Conservation (phyloP, 441 rosid genomes). For the Geranium incanum region DNA sequence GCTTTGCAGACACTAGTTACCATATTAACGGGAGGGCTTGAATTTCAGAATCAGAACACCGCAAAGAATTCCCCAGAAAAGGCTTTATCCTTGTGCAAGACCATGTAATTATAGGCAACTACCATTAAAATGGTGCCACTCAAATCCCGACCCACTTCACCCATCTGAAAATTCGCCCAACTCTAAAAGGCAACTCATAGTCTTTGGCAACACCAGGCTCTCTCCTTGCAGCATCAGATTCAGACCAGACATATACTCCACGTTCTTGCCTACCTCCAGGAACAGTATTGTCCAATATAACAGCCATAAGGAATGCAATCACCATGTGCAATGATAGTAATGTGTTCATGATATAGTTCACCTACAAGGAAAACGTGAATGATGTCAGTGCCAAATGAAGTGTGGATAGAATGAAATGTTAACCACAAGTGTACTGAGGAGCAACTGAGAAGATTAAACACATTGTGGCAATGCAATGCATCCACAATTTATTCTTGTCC, state of each 20-base stretch:
- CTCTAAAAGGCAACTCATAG: conserved; percentile 82
- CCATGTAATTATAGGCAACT: no score
- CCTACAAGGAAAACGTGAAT: conserved; percentile 34
- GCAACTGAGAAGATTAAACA: no score
- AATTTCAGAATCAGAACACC: neutral
- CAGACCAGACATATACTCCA: conserved; percentile 89
- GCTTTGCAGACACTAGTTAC: no score
- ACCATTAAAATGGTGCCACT: conserved; percentile 6
- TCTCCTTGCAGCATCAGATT: conserved; percentile 67
- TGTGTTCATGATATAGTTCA: conserved; percentile 84
- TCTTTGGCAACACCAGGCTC: conserved; percentile 78
- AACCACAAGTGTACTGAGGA: neutral
- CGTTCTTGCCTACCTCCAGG: conserved; percentile 90
- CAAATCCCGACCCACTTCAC: conserved; percentile 92
- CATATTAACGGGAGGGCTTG: conserved; percentile 20
- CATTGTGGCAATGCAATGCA: neutral
- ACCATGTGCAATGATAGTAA: conserved; percentile 71
- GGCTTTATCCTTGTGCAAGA: no score
- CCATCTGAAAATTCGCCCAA: conserved; percentile 81
- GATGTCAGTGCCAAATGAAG: neutral
- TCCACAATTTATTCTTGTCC: neutral
- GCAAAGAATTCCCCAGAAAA: no score
- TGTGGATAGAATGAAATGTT: no score
- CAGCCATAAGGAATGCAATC: conserved; percentile 78
- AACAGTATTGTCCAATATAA: conserved; percentile 80